A percentile compares a stretch with the other conserved stretches of the same genome.
Evolutionary conservation across 2,329 filamentous ascomycete genomes (phyloP).

Genomic region (Paraphaeosphaeria minitans): DNA sequence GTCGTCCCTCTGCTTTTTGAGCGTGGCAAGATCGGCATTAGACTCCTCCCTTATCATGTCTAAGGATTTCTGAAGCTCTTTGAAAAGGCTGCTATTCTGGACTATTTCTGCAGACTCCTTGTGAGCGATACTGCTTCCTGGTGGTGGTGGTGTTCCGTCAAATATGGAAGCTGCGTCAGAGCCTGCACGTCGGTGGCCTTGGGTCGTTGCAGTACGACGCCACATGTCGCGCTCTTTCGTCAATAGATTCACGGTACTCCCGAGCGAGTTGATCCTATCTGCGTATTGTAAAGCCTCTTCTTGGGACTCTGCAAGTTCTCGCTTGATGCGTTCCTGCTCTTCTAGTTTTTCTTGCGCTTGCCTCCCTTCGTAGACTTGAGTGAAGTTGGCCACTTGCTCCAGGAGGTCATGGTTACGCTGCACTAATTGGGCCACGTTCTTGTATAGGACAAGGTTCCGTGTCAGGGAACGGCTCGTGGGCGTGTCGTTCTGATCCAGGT

Average conservation of each 20-base stretch:
- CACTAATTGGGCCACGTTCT: constrained; percentile 81
- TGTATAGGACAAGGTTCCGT: constrained; percentile 87
- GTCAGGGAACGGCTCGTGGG: constrained; percentile 90
- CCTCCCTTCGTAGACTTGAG: constrained; percentile 87
- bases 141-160: constrained; percentile 55
- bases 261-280: constrained; percentile 83
- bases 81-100: constrained; percentile 77
- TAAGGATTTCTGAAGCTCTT: constrained; percentile 87
- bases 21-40: constrained; percentile 75
- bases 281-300: constrained; percentile 77
- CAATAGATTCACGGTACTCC: constrained; percentile 66
- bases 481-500: constrained; percentile 68
- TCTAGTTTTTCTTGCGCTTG: constrained; percentile 71
- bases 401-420: constrained; percentile 86
- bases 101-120: constrained; percentile 64
- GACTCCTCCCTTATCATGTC: constrained; percentile 89
- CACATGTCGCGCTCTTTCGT: constrained; percentile 98
- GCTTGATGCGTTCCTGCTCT: constrained; percentile 61
- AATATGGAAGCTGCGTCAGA: constrained; percentile 67
- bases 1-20: constrained; percentile 83
- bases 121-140: constrained; percentile 45
- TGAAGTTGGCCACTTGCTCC: constrained; percentile 80
- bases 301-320: constrained; percentile 74
- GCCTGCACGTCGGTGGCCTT: constrained; percentile 63
- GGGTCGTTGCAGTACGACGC: constrained; percentile 86